A percentile compares a stretch with the other conserved stretches of the same genome.
These are phyloP conservation scores for Pichiaceae sp. DNA, from an alignment of 1,139 yeast species.

Conservation along the genomic window DNA sequence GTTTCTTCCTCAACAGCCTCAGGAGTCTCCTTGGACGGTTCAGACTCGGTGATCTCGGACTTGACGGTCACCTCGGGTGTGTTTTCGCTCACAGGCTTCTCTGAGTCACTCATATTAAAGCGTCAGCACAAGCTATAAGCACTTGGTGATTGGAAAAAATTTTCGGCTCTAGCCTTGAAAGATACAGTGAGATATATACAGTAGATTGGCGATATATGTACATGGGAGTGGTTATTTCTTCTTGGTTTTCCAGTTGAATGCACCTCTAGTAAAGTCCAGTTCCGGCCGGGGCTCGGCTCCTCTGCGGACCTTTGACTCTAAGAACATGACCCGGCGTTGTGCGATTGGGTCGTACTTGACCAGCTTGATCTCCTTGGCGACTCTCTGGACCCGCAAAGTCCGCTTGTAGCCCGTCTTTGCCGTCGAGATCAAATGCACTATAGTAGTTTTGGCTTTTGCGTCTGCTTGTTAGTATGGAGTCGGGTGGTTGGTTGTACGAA, in stretches of 20 bases:
- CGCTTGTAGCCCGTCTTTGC: constrained; percentile 85
- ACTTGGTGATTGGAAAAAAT: background rate
- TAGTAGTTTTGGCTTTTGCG: constrained; percentile 44
- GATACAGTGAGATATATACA: background rate
- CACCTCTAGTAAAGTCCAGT: constrained; percentile 51
- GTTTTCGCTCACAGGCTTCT: background rate
- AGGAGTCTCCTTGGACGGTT: background rate
- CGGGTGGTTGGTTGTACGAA: background rate
- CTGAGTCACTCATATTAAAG: background rate
- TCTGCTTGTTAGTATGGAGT: constrained; percentile 15
- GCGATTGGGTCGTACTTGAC: constrained; percentile 85
- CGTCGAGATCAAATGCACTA: constrained; percentile 64
- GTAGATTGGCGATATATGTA: background rate
- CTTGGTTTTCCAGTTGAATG: constrained; percentile 25
- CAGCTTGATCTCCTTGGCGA: constrained; percentile 69
- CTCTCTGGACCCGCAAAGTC: constrained; percentile 75
- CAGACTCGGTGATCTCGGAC: background rate
- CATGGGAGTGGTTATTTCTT: constrained; percentile 13
- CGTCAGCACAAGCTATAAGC: background rate
- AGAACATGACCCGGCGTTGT: constrained; percentile 76
- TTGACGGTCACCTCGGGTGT: background rate
- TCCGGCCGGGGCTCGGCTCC: constrained; percentile 63
- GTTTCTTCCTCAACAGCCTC: constrained; percentile 7
- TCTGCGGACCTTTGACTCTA: constrained; percentile 73
- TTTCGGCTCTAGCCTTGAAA: background rate